Evolutionary conservation across 129 eudicot species (phyloP).

Genomic region (Dittrichia graveolens): DNA sequence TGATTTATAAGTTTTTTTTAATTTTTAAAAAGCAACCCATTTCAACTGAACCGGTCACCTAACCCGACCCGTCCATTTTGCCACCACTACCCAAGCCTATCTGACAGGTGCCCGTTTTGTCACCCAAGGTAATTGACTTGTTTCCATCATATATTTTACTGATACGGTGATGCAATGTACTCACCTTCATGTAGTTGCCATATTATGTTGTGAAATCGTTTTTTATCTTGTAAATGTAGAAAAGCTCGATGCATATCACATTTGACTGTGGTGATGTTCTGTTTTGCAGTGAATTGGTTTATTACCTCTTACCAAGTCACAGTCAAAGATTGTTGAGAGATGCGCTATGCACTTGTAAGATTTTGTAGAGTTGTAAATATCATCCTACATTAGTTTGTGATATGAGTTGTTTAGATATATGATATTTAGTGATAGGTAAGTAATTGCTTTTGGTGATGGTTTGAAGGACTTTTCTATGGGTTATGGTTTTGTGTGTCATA

Average conservation of each 20-base stretch:
- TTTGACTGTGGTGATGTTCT: neutral
- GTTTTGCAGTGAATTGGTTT: conserved; percentile 2
- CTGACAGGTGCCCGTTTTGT: no score
- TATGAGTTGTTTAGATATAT: neutral
- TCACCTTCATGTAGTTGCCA: neutral
- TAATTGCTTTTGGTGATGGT: neutral
- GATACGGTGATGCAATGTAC: neutral
- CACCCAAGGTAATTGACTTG: neutral
- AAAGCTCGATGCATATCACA: neutral
- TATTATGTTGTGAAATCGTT: neutral
- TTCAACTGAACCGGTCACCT: no score
- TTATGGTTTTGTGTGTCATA: neutral
- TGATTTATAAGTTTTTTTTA: no score
- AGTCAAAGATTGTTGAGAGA: conserved; percentile 8
- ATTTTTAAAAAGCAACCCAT: no score
- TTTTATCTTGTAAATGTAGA: neutral
- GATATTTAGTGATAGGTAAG: neutral
- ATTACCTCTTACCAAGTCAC: conserved; percentile 2
- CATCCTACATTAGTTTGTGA: neutral
- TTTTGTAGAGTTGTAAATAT: conserved; percentile 1
- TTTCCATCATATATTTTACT: neutral
- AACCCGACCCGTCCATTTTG: no score
- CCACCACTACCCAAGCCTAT: no score
- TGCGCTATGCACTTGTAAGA: neutral
- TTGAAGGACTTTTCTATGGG: neutral